Conservation (phyloP, 108 stramenopile species). For the Mediolabrus comicus region DNA sequence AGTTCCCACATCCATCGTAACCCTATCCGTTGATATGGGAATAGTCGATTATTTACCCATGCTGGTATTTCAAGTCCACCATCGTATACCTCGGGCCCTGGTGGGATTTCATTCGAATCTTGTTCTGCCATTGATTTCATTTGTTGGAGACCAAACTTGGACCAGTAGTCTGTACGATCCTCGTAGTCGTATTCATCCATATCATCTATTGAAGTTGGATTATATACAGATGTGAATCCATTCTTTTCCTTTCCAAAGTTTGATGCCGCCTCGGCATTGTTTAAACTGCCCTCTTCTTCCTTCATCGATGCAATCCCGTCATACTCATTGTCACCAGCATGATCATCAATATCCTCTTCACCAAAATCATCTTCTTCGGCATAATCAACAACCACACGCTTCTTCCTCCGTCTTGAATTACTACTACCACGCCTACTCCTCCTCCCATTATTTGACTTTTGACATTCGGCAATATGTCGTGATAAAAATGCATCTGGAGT, state of each 20-base stretch:
- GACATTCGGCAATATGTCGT: slow-evolving; percentile 41
- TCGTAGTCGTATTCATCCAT: slow-evolving; percentile 73
- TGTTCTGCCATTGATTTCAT: slow-evolving; percentile 80
- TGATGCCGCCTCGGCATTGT: slow-evolving; percentile 1
- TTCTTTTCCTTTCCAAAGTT: background rate
- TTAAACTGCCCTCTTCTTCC: background rate
- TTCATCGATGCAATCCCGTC: background rate
- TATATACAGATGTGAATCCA: background rate
- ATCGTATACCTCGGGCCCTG: slow-evolving; percentile 59
- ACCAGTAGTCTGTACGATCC: slow-evolving; percentile 84
- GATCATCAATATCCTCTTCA: slow-evolving; percentile 4
- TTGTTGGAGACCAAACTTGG: slow-evolving; percentile 54
- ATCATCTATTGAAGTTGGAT: slow-evolving; percentile 56
- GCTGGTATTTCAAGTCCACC: slow-evolving; percentile 80
- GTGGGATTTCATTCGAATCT: slow-evolving; percentile 52
- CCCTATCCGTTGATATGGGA: slow-evolving; percentile 81
- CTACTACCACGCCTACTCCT: slow-evolving; percentile 13
- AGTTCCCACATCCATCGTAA: slow-evolving; percentile 96
- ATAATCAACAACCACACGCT: slow-evolving; percentile 13
- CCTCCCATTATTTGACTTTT: slow-evolving; percentile 11
- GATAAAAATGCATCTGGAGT: slow-evolving; percentile 45
- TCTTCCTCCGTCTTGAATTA: slow-evolving; percentile 21
- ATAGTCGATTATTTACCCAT: slow-evolving; percentile 82
- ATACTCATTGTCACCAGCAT: background rate
- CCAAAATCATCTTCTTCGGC: slow-evolving; percentile 10